Base-by-base conservation (phyloP, 257 asterid species). In the Mitragyna speciosa region DNA sequence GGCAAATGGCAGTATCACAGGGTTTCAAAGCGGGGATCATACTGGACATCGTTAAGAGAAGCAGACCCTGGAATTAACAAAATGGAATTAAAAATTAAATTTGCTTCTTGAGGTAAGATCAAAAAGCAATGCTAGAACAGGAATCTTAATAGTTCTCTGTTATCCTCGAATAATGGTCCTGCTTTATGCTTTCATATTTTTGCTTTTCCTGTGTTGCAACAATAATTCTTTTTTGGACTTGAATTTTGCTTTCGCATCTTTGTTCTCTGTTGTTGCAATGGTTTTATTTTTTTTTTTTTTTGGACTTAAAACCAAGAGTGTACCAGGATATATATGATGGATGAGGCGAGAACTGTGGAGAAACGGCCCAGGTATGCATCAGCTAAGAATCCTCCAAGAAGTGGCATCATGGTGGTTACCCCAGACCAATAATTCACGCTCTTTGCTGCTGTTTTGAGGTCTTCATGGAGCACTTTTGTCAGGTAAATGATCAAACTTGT, bases 351-450 rank as follows among this genome's bases (percentile, higher is more conserved):
- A 79, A 95, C 97, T 0, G 97, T 90, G 84, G 80, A 78, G 88
- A 95, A 95, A 72, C 98, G 88, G n/a, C 99, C 97, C 28, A 95
- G 89, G 81, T 90, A 95, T 58, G 97, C 89, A 78, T 95, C 98
- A 39, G 99, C 97, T 7, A 93, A 15, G 77, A 92, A 95, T 3
- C 98, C 99, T 33, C 99, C 99, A 7, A 91, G n/a, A 14, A 95
- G 80, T 20, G 99, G 98, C 94, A 92, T 93, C 80, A 89, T 63
- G 17, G 97, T 90, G 71, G 97, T 93, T 2, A 93, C 96, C 0
- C 99, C 99, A 0, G 90, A 19, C 99, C 99, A 95, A 28, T 87
- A 88, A 75, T 93, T 93, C 9, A 92, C 99, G 56, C 71, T 90
- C 56, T 86, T 90, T 2, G 93, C 98, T 6, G 99, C 96, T 4